These are phyloP conservation scores for Cicer arietinum DNA, from an alignment of 306 rosid genomes.

Conservation along the genomic window DNA sequence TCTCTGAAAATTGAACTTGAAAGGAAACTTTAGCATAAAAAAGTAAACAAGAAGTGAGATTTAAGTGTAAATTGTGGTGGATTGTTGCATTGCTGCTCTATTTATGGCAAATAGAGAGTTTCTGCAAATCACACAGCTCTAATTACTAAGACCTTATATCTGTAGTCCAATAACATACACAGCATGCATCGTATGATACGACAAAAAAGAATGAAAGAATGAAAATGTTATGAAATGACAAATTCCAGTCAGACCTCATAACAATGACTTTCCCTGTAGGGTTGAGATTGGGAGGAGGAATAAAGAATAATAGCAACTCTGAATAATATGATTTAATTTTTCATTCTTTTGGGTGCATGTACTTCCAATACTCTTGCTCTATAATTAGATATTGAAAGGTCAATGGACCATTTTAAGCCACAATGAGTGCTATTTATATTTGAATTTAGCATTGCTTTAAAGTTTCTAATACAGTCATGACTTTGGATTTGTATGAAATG, in stretches of 20 bases:
- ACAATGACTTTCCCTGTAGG: conserved; percentile 60
- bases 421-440: conserved; percentile 32
- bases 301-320: conserved; percentile 9
- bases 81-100: neutral
- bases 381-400: conserved; percentile 29
- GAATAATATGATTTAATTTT: conserved; percentile 14
- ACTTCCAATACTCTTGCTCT: conserved; percentile 27
- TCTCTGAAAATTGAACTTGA: conserved; percentile 17
- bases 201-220: conserved; percentile 20
- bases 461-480: conserved; percentile 35
- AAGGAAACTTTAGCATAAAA: conserved; percentile 13
- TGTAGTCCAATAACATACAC: conserved; percentile 26
- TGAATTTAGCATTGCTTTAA: conserved; percentile 38
- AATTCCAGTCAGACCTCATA: conserved; percentile 57
- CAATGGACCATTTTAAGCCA: conserved; percentile 13
- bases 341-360: conserved; percentile 34
- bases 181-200: conserved; percentile 3
- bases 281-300: conserved; percentile 30
- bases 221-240: conserved; percentile 13
- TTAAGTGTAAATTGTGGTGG: conserved; percentile 20
- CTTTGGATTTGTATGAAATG: conserved; percentile 40
- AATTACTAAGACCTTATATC: conserved; percentile 29
- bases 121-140: conserved; percentile 52
- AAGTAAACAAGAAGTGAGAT: conserved; percentile 13
- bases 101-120: conserved; percentile 47